These are phyloP conservation scores for Raffaelea ambrosiae DNA, from an alignment of 2,329 filamentous ascomycete species.

Conservation along the genomic window DNA sequence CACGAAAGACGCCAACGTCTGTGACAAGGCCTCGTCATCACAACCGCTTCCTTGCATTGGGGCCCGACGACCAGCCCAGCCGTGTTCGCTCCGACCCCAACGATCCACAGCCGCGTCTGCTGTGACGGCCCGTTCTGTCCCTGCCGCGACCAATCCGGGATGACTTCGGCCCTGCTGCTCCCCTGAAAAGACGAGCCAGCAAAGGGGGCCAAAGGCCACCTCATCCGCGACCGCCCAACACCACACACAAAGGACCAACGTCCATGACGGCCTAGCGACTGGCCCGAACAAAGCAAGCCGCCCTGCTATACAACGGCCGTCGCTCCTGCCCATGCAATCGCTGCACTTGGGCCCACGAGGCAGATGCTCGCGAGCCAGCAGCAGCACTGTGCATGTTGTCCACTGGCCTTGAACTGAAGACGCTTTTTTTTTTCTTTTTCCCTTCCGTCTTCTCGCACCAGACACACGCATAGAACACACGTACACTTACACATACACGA, in stretches of 20 bases:
- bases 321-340: neutral
- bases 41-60: neutral
- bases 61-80: no score
- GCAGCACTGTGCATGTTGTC: neutral
- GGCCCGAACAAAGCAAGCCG: no score
- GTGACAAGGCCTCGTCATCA: constrained; percentile 1
- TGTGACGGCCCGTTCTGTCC: neutral
- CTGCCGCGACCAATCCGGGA: neutral
- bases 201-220: neutral
- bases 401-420: no score
- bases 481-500: no score
- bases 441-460: no score
- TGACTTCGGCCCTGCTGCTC: neutral
- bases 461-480: no score
- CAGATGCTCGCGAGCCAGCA: neutral
- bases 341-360: neutral
- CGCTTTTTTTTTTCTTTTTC: no score
- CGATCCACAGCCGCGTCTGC: neutral
- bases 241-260: no score
- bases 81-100: no score
- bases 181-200: no score
- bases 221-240: neutral
- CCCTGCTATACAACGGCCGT: no score
- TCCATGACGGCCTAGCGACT: no score
- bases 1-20: neutral